A percentile compares a stretch with the other conserved stretches of the same genome.
phyloP scores from a whole-genome alignment of 352 stramenopile species.

The Globisporangium echinulatum region DNA sequence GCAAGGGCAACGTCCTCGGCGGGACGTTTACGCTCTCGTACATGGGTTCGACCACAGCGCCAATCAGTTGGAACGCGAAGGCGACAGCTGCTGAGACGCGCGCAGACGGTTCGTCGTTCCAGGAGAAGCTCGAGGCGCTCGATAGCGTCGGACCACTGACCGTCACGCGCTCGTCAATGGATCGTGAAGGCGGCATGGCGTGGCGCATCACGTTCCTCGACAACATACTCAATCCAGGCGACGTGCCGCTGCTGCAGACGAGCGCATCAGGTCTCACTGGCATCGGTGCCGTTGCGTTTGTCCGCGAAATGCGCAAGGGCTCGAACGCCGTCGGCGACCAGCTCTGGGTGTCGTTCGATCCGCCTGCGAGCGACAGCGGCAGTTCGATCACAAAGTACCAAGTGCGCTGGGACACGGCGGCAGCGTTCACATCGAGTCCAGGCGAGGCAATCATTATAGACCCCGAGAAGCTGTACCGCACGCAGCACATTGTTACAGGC shows the following conservation, averaged over 20 bases:
- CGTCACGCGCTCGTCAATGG: slow-evolving; percentile 32
- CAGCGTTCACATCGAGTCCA: slow-evolving; percentile 41
- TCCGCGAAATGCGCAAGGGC: slow-evolving; percentile 48
- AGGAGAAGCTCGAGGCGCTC: slow-evolving; percentile 69
- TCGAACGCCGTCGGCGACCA: slow-evolving; percentile 66
- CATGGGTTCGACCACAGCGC: slow-evolving; percentile 22
- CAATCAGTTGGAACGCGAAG: slow-evolving; percentile 41
- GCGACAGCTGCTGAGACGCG: slow-evolving; percentile 27
- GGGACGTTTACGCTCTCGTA: slow-evolving; percentile 62
- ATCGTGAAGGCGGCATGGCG: slow-evolving; percentile 49
- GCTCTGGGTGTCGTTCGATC: slow-evolving; percentile 73
- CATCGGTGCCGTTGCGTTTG: slow-evolving; percentile 34
- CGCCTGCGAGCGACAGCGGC: slow-evolving; percentile 52
- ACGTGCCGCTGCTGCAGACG: slow-evolving; percentile 40
- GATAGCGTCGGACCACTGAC: slow-evolving; percentile 37
- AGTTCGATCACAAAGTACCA: slow-evolving; percentile 60
- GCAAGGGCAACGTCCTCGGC: slow-evolving; percentile 65
- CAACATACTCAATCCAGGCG: slow-evolving; percentile 50
- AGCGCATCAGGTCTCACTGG: slow-evolving; percentile 30
- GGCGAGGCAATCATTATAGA: slow-evolving; percentile 44
- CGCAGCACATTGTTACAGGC: slow-evolving; percentile 43
- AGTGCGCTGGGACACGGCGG: slow-evolving; percentile 60
- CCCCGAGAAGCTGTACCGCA: slow-evolving; percentile 38
- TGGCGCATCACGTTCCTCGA: slow-evolving; percentile 81
- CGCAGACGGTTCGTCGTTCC: slow-evolving; percentile 49